These are phyloP conservation scores for Rhodotorula glutinis DNA, from an alignment of 1,284 basidiomycete genomes.

Conservation along the genomic window DNA sequence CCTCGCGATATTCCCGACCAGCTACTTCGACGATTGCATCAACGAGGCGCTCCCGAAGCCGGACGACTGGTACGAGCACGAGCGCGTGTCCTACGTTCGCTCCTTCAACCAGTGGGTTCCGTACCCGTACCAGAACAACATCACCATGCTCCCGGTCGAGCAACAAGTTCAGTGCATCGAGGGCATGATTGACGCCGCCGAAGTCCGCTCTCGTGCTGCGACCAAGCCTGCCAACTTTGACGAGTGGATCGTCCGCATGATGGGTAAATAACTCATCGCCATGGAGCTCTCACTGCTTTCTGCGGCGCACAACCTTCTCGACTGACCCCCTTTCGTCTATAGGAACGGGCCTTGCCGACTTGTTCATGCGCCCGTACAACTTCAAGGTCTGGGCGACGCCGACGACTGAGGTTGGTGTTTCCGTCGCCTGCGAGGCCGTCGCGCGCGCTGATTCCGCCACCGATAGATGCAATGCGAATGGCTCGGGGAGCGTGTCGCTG, in stretches of 20 bases:
- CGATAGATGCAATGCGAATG: constrained; percentile 56
- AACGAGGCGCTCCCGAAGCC: constrained; percentile 53
- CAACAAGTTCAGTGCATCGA: constrained; percentile 55
- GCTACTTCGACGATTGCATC: constrained; percentile 56
- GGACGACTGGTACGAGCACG: constrained; percentile 55
- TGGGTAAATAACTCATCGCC: constrained; percentile 44
- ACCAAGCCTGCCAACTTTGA: constrained; percentile 51
- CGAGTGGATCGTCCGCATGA: constrained; percentile 56
- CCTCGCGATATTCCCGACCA: not conserved
- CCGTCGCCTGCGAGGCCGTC: constrained; percentile 11
- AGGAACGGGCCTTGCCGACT: constrained; percentile 52
- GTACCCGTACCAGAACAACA: constrained; percentile 55
- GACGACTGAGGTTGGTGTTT: constrained; percentile 45
- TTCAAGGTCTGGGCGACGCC: constrained; percentile 58
- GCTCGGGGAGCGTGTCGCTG: constrained; percentile 57
- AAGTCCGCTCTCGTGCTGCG: constrained; percentile 46
- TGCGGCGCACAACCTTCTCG: not conserved
- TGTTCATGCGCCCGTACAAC: constrained; percentile 58
- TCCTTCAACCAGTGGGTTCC: constrained; percentile 55
- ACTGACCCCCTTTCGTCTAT: not conserved
- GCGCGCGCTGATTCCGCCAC: not conserved
- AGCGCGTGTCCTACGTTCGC: constrained; percentile 56
- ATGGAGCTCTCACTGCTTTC: too few relatives aligned
- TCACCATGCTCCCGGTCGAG: constrained; percentile 53
- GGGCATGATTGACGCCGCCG: constrained; percentile 52